A percentile compares a stretch with the other conserved stretches of the same genome.
phyloP scores from a whole-genome alignment of 805 yeast species.

The Yueomyces sp. region DNA sequence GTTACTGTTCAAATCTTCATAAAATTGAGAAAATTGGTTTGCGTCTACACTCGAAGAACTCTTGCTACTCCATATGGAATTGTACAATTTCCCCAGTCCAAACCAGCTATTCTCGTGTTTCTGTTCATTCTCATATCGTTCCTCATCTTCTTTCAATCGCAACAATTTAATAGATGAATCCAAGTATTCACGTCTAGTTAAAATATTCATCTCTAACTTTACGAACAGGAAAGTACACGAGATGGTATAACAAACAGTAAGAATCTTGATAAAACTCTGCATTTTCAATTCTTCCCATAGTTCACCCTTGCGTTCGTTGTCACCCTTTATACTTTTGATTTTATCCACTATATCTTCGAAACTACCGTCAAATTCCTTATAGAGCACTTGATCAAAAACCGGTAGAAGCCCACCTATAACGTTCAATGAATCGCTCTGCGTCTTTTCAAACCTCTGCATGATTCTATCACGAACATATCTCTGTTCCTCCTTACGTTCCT shows the following conservation, averaged over 20 bases:
- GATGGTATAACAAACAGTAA: slow-evolving; percentile 56
- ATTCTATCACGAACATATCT: slow-evolving; percentile 54
- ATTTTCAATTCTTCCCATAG: slow-evolving; percentile 77
- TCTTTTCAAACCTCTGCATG: slow-evolving; percentile 74
- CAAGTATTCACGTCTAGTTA: slow-evolving; percentile 77
- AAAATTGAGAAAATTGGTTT: too few species aligned
- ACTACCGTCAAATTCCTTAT: slow-evolving; percentile 9
- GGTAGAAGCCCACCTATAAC: slow-evolving; percentile 77
- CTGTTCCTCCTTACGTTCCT: slow-evolving; percentile 40
- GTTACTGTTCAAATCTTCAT: background rate
- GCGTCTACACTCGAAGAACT: too few species aligned
- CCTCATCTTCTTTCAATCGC: slow-evolving; percentile 24
- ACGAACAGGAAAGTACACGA: slow-evolving; percentile 66
- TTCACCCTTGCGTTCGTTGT: slow-evolving; percentile 39
- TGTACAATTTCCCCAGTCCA: too few species aligned
- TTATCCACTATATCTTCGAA: slow-evolving; percentile 15
- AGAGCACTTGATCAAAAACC: slow-evolving; percentile 37
- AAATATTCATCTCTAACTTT: slow-evolving; percentile 72
- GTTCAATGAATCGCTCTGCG: slow-evolving; percentile 78
- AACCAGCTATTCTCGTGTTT: slow-evolving; percentile 2
- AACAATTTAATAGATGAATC: slow-evolving; percentile 67
- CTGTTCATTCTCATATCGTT: slow-evolving; percentile 6
- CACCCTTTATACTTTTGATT: slow-evolving; percentile 8
- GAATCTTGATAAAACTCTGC: slow-evolving; percentile 56
- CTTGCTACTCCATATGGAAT: background rate